Evolutionary conservation across 768 basidiomycete species (phyloP), one percentile per base, ranked within the genome.

Genomic region (Mycena alexandri): DNA sequence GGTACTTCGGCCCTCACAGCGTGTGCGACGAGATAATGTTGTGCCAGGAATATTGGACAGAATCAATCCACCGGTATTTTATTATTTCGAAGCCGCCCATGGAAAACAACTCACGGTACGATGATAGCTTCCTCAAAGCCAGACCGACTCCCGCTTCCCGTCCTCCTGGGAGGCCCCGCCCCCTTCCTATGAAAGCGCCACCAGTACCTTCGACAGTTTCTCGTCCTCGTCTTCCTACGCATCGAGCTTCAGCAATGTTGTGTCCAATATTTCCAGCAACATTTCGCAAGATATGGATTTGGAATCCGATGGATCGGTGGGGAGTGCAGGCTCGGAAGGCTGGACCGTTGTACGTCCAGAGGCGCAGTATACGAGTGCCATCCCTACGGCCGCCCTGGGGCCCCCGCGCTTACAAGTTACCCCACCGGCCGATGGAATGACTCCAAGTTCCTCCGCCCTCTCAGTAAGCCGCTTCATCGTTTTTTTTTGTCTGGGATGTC

Each of bases 111-210:
- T 11, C 17, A 14, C 29, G 4, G 17, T 10, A 24, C 29, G 16
- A 21, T 17, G 12, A 44, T 21, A 68, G 67, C 13, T 51, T 19
- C 43, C 56, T 0, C 55, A 54, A 25, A 10, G 21, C 19, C 58
- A 21, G 0, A 44, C 10, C 43, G 70, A 68, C 50, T 10, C 24
- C 3, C 66, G 70, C 1, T 68, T 64, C 24, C 70, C 70, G 4
- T 51, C 29, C n/a, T 52, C 43, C 34, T 65, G 65, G 70, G 70
- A 67, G 34, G 55, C 25, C 3, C 69, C 70, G 1, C 70, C 70
- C 12, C 70, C 70, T 1, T 68, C 70, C 4, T 71, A 71, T 16
- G 70, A 71, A 34, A 58, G 60, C 21, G 62, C 63, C 8, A 67
- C 65, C 4, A 50, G 43, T 6, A 53, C 48, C 10, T 53, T 65